Percentiles rank a stretch among this genome's conserved stretches.
phyloP scores from a whole-genome alignment of 306 rosid genomes.

The Sechiopsis laciniata region DNA sequence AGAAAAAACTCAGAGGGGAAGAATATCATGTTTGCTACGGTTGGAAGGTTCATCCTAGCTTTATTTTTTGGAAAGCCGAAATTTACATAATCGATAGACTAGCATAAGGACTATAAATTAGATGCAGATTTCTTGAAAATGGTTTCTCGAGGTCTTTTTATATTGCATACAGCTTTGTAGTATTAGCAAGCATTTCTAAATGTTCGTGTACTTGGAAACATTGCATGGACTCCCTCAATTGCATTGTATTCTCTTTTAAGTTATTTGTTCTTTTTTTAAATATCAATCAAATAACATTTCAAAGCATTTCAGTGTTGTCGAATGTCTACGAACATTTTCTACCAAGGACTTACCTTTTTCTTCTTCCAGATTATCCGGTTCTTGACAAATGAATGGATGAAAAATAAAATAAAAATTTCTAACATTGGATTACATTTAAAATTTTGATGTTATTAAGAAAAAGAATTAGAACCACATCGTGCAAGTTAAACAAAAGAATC shows the following conservation, averaged over 20 bases:
- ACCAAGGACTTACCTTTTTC: background rate
- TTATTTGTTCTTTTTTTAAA: background rate
- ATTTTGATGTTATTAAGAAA: background rate
- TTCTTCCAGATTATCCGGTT: background rate
- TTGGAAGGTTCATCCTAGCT: background rate
- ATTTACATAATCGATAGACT: background rate
- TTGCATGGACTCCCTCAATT: conserved; percentile 2
- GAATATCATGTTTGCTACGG: background rate
- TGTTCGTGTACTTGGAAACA: background rate
- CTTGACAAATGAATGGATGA: background rate
- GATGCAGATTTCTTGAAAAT: background rate
- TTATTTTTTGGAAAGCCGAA: background rate
- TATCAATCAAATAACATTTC: background rate
- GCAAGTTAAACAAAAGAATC: background rate
- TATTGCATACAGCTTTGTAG: background rate
- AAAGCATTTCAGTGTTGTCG: background rate
- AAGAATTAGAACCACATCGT: background rate
- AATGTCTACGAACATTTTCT: background rate
- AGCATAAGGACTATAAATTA: background rate
- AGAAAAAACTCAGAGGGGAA: background rate
- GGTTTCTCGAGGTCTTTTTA: background rate
- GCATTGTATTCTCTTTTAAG: background rate
- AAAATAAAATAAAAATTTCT: background rate
- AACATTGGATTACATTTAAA: background rate
- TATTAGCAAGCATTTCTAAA: background rate